Base-by-base conservation (phyloP, 768 basidiomycete species). In the Sutorius australiensis region DNA sequence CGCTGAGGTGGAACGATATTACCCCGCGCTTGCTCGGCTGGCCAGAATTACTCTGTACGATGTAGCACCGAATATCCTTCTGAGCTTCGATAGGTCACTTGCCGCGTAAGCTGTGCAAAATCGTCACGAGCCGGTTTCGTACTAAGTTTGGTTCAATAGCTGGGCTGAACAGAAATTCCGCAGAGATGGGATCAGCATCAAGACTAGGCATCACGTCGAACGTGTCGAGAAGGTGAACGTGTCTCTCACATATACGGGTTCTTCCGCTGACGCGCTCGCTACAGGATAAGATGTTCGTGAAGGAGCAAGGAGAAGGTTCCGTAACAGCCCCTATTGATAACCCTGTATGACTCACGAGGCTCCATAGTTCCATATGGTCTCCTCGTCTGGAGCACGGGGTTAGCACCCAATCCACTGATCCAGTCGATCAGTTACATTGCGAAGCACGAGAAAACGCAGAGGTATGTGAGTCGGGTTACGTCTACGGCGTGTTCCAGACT, bases 361-460 rank as follows among this genome's bases (percentile, higher is more conserved):
- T 46, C 44, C 54, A 12, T 54, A 90, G 90, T 91, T 34, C 84
- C 82, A 6, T 89, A 86, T 66, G 91, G 92, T 24, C 73, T 94
- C 19, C 78, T 91, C 11, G 89, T 94, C 14, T 94, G 92, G 92
- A 87, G 84, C 55, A 94, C 92, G 2, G 92, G 92, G 2, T 74
- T 94, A 3, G 79, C 89, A 6, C 82, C 89, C 4, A 94, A 93
- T 64, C 91, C 92, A 7, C 72, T 94, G 27, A 78, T 93, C 47
- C 69, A 78, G 54, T 75, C 79, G 0, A 79, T 91, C 43, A 67
- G 71, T 7, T 81, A 78, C 42, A 73, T 86, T 3, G 73, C 77
- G 62, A 90, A 89, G 62, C 75, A 89, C 54, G 70, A 75, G 13
- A 82, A 77, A 67, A 79, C 83, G 0, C 72, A 77, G 30, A 79